Conservation (phyloP, 192 early-diverging fungal genomes). For the Borealophlyctis nickersoniae region DNA sequence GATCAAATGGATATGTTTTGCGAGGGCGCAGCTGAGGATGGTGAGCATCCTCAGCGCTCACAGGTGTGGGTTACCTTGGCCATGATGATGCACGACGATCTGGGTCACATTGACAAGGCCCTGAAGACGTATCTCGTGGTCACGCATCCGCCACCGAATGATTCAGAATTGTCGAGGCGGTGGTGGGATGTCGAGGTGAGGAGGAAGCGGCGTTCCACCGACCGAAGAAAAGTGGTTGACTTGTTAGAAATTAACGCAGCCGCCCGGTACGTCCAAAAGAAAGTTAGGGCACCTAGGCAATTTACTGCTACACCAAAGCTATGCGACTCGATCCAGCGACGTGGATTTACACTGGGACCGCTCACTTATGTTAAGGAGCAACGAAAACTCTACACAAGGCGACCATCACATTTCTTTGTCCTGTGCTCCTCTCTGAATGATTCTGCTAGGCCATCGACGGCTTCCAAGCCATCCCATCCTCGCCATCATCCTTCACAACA, state of each 20-base stretch:
- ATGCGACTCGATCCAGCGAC: constrained; percentile 63
- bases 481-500: constrained; percentile 58
- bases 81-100: constrained; percentile 84
- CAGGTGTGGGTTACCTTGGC: constrained; percentile 88
- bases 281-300: constrained; percentile 68
- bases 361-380: constrained; percentile 60
- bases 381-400: constrained; percentile 52
- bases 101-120: constrained; percentile 70
- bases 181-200: constrained; percentile 73
- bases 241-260: too few relatives aligned
- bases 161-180: constrained; percentile 76
- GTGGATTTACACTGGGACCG: constrained; percentile 67
- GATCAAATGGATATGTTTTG: background rate
- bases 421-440: constrained; percentile 19
- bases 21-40: constrained; percentile 10
- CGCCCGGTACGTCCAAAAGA: constrained; percentile 36
- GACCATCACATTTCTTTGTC: constrained; percentile 14
- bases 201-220: too few relatives aligned
- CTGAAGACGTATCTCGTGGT: constrained; percentile 81
- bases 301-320: constrained; percentile 78
- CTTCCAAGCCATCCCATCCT: constrained; percentile 60
- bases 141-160: constrained; percentile 75
- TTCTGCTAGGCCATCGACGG: constrained; percentile 48
- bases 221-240: too few relatives aligned
- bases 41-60: constrained; percentile 59